phyloP scores from a whole-genome alignment of 345 rosid species.

The Bretschneidera sinensis region DNA sequence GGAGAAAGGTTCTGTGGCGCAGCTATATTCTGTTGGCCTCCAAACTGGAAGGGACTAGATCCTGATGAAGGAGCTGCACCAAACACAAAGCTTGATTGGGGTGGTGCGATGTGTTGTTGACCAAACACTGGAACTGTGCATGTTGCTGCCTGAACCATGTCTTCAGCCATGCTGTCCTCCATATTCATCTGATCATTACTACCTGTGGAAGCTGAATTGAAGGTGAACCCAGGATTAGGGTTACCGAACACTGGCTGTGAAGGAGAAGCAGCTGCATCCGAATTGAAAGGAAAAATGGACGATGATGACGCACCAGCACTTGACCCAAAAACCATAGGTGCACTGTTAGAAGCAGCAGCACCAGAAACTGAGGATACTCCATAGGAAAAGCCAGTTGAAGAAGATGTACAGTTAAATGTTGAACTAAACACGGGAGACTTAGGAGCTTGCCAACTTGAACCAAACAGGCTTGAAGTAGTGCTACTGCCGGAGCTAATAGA shows the following conservation, averaged over 20 bases:
- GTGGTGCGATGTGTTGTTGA: conserved; percentile 38
- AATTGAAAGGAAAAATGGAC: conserved; percentile 43
- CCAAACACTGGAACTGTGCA: conserved; percentile 41
- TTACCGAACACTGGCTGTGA: conserved; percentile 47
- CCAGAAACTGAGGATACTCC: conserved; percentile 45
- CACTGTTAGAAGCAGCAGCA: conserved; percentile 21
- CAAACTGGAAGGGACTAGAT: conserved; percentile 63
- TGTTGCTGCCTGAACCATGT: conserved; percentile 55
- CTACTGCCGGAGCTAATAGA: conserved; percentile 41
- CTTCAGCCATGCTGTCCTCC: conserved; percentile 99
- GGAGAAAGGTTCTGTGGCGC: conserved; percentile 46
- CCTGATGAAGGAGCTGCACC: conserved; percentile 37
- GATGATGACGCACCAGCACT: conserved; percentile 36
- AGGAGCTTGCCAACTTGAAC: conserved; percentile 55
- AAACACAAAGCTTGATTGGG: conserved; percentile 34
- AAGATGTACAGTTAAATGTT: conserved; percentile 32
- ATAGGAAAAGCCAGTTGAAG: conserved; percentile 41
- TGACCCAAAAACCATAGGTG: conserved; percentile 48
- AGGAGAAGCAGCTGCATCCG: conserved; percentile 39
- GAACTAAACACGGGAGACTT: conserved; percentile 41
- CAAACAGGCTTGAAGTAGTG: conserved; percentile 33
- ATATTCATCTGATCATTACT: conserved; percentile 71
- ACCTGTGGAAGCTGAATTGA: conserved; percentile 40
- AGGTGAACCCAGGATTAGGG: conserved; percentile 37
- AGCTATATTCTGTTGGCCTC: conserved; percentile 41